Evolutionary conservation across 2,329 filamentous ascomycete genomes (phyloP), one percentile per base, ranked within the genome.

Genomic region (Cyanodermella asteris): DNA sequence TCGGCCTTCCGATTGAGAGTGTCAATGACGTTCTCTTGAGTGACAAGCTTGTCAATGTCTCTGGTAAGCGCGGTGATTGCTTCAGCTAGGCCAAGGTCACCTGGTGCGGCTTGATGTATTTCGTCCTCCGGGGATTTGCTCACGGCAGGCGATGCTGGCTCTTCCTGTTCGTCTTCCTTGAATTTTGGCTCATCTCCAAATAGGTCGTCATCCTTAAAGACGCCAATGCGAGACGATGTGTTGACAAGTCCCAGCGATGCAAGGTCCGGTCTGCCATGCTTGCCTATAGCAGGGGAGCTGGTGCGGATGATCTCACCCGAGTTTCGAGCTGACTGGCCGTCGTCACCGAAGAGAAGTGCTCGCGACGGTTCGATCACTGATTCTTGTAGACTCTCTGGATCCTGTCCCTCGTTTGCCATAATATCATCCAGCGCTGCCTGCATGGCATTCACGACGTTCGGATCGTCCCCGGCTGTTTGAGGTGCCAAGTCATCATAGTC

Each of bases 1-100:
- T 97, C 87, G 1, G 90, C 87, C 49, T 97, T 97, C 29, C 76
- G 69, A 3, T 78, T 87, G 29, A 97, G 53, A 2, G 84, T 90
- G 38, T 93, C 78, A 11, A 97, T 69, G 11, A 97, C 77, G 2
- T 75, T 73, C 37, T 93, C 80, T 47, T 97, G 87, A 3, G 81
- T 70, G 7, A 65, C 62, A 11, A 97, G 59, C 35, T 81, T 77
- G 39, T 93, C 81, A 33, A 97, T 91, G 34, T 94, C 82, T 24
- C 72, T 70, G 1, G 74, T 80, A n/a, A 97, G 59, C 2, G 65
- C 71, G 21, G 77, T 72, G 35, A 97, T 91, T 7, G 90, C 84
- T 51, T 97, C 90, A 1, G 81, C 78, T 17, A 97, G 51, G 1
- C 87, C 87, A 3, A 97, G 61, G 44, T 97, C 87, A 18, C 87